Evolutionary conservation across 768 basidiomycete species (phyloP), one percentile per base, ranked within the genome.

Genomic region (Russula virescens): DNA sequence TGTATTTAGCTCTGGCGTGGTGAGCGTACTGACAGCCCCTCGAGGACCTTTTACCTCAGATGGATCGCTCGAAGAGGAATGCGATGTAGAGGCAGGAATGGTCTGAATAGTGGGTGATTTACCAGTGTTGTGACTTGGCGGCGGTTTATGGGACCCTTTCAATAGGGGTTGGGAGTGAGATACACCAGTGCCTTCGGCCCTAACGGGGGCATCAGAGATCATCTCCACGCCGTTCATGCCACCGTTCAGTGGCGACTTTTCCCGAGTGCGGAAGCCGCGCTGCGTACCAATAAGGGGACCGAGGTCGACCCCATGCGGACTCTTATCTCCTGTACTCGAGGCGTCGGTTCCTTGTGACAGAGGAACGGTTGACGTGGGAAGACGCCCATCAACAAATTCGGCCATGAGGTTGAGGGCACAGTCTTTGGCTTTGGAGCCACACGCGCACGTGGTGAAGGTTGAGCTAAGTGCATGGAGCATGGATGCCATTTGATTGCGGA

Each of bases 401-500:
- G 81, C 81, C 81, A 88, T 86, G n/a, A 81, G 78, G 14, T 75
- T 77, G 26, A 87, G 71, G 2, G 83, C 86, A 67, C 89, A 91
- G 56, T 87, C 83, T 35, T 76, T 77, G 5, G 85, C 79, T 6
- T 77, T 77, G 11, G 81, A 76, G 7, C 88, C 88, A 65, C 88
- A 90, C 0, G 88, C 88, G 58, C 88, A 90, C 1, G 86, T 85
- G 4, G 85, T 84, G 68, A 89, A 90, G 0, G 85, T 87, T 19
- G 84, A 84, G 8, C 82, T 77, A 56, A 90, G 79, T 7, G 86
- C 79, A 58, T 89, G 86, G 0, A 90, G 79, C 69, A 89, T 84
- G 26, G 84, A 83, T 0, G 85, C 79, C 75, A 89, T 83, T 68
- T 89, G 88, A 31, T 80, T 74, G 43, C 83, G 83, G 18, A 88